phyloP scores from a whole-genome alignment of 768 basidiomycete genomes.

The Arthromyces matolae region DNA sequence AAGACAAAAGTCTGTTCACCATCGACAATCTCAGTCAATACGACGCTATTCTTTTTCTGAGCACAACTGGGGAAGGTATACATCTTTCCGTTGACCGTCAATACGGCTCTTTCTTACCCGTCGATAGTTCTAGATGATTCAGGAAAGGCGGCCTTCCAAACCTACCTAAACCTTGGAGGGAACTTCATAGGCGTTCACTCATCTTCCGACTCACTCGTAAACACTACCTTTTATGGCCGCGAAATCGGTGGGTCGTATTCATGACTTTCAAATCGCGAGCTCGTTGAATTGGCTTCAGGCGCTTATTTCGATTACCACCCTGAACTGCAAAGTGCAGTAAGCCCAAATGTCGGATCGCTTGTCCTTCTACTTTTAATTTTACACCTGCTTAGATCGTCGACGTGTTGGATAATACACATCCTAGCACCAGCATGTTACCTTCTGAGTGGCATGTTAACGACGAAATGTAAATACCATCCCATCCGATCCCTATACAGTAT shows the following conservation, averaged over 20 bases:
- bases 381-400: constrained; percentile 53
- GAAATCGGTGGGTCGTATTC: constrained; percentile 48
- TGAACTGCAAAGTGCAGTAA: constrained; percentile 58
- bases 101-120: neutral
- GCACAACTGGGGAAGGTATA: constrained; percentile 65
- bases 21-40: constrained; percentile 50
- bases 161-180: constrained; percentile 63
- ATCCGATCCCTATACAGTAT: neutral
- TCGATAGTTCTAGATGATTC: constrained; percentile 50
- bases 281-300: constrained; percentile 28
- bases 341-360: constrained; percentile 14
- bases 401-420: constrained; percentile 54
- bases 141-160: constrained; percentile 60
- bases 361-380: constrained; percentile 19
- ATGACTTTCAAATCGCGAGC: too few species aligned
- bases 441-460: constrained; percentile 49
- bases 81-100: neutral
- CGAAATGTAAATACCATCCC: constrained; percentile 46
- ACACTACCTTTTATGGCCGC: constrained; percentile 51
- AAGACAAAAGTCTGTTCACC: constrained; percentile 56
- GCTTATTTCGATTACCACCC: constrained; percentile 75
- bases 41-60: constrained; percentile 67
- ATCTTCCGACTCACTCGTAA: constrained; percentile 56
- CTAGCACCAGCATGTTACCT: constrained; percentile 56
- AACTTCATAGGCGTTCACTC: constrained; percentile 70